A percentile compares a stretch with the other conserved stretches of the same genome.
Evolutionary conservation across 2,329 filamentous ascomycete species (phyloP).

Genomic region (Diaporthe sp.): DNA sequence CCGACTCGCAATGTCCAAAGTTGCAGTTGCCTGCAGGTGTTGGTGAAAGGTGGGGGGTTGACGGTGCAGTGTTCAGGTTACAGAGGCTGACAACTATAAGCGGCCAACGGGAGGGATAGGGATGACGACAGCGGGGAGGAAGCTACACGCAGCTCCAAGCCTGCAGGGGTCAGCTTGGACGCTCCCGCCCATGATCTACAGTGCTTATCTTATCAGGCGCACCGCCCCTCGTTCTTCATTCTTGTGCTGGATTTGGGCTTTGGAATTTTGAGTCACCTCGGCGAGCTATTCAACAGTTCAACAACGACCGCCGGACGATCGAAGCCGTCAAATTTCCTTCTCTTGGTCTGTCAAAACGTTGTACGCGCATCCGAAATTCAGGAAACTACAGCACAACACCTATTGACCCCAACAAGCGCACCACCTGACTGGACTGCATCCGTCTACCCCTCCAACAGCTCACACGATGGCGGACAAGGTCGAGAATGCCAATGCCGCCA

Average conservation of each 20-base stretch:
- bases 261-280: slow-evolving; percentile 38
- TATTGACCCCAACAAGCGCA: slow-evolving; percentile 4
- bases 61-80: not conserved
- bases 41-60: not conserved
- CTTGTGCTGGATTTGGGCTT: slow-evolving; percentile 21
- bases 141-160: not conserved
- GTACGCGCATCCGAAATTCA: not conserved
- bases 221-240: slow-evolving; percentile 30
- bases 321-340: not conserved
- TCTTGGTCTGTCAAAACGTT: not conserved
- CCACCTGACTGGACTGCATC: not conserved
- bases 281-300: not conserved
- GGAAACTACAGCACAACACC: not conserved
- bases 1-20: not conserved
- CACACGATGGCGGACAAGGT: slow-evolving; percentile 50
- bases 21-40: too few relatives aligned
- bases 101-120: not conserved
- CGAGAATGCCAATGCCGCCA: slow-evolving; percentile 44
- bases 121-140: slow-evolving; percentile 38
- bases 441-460: slow-evolving; percentile 1
- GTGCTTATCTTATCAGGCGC: slow-evolving; percentile 36
- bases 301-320: not conserved
- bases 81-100: not conserved
- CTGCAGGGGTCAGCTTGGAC: slow-evolving; percentile 25
- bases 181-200: not conserved